Percentiles rank a stretch among this genome's conserved stretches.
Evolutionary conservation across 2,329 filamentous ascomycete species (phyloP).

Genomic region (Sporothrix curviconia): DNA sequence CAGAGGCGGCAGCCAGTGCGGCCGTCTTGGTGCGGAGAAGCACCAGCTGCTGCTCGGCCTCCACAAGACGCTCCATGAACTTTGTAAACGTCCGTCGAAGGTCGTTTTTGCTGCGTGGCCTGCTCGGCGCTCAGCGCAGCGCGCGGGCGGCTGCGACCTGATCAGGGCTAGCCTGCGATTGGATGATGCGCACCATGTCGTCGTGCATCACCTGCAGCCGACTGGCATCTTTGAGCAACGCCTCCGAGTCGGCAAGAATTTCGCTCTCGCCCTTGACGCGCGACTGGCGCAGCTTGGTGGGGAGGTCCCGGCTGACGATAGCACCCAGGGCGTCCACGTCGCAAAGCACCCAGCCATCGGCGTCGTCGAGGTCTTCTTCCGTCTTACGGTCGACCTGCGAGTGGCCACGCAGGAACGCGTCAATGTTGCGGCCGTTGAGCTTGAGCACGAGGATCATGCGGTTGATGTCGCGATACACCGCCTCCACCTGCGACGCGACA

Average conservation of each 20-base stretch:
- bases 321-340: slow-evolving; percentile 65
- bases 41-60: slow-evolving; percentile 73
- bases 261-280: slow-evolving; percentile 61
- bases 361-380: slow-evolving; percentile 61
- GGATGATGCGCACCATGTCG: slow-evolving; percentile 71
- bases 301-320: slow-evolving; percentile 58
- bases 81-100: slow-evolving; percentile 68
- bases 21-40: slow-evolving; percentile 74
- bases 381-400: slow-evolving; percentile 44
- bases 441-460: slow-evolving; percentile 93
- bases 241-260: slow-evolving; percentile 62
- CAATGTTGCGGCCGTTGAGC: slow-evolving; percentile 67
- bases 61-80: slow-evolving; percentile 66
- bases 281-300: slow-evolving; percentile 57
- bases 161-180: slow-evolving; percentile 60
- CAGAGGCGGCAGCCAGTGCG: slow-evolving; percentile 44
- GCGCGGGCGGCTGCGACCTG: slow-evolving; percentile 57
- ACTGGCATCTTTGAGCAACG: slow-evolving; percentile 62
- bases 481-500: slow-evolving; percentile 57
- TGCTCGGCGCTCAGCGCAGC: slow-evolving; percentile 77
- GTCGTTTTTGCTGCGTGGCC: slow-evolving; percentile 73
- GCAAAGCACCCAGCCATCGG: slow-evolving; percentile 65
- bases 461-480: slow-evolving; percentile 73
- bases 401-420: slow-evolving; percentile 62
- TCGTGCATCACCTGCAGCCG: slow-evolving; percentile 69